phyloP scores from a whole-genome alignment of 352 stramenopile species.

The Stramenopiles sp. region DNA sequence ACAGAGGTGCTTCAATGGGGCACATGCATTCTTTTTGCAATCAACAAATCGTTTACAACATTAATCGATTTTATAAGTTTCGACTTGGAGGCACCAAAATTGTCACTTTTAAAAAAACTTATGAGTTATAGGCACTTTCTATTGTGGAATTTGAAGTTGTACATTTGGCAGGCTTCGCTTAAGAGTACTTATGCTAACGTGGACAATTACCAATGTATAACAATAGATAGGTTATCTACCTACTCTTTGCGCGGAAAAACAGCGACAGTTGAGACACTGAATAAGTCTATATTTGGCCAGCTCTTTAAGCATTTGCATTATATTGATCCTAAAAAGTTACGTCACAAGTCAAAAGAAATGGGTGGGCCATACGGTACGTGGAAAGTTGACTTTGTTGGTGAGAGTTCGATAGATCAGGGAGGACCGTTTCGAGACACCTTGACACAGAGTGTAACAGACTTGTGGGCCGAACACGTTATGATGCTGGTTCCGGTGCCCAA shows the following conservation, averaged over 20 bases:
- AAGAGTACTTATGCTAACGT: slow-evolving; percentile 3
- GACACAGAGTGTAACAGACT: not conserved
- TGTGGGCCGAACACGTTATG: not conserved
- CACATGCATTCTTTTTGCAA: not conserved
- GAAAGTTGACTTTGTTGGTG: slow-evolving; percentile 10
- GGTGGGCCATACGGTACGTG: slow-evolving; percentile 1
- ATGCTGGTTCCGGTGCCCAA: not conserved
- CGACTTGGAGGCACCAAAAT: not conserved
- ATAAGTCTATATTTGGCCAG: slow-evolving; percentile 10
- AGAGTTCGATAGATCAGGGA: slow-evolving; percentile 5
- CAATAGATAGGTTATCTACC: not conserved
- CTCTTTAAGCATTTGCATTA: not conserved
- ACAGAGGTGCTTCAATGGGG: not conserved
- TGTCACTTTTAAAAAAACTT: not conserved
- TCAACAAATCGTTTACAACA: not conserved
- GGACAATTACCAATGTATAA: not conserved
- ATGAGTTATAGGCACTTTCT: not conserved
- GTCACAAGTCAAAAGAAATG: slow-evolving; percentile 6
- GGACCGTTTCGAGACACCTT: slow-evolving; percentile 8
- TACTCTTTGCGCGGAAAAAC: slow-evolving; percentile 9
- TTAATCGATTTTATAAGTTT: not conserved
- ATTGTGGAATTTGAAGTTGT: not conserved
- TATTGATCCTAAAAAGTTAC: not conserved
- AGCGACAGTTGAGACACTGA: not conserved
- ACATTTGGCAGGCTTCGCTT: not conserved